Evolutionary conservation across 2,329 filamentous ascomycete genomes (phyloP), one percentile per base, ranked within the genome.

Genomic region (Penicillium sp.): DNA sequence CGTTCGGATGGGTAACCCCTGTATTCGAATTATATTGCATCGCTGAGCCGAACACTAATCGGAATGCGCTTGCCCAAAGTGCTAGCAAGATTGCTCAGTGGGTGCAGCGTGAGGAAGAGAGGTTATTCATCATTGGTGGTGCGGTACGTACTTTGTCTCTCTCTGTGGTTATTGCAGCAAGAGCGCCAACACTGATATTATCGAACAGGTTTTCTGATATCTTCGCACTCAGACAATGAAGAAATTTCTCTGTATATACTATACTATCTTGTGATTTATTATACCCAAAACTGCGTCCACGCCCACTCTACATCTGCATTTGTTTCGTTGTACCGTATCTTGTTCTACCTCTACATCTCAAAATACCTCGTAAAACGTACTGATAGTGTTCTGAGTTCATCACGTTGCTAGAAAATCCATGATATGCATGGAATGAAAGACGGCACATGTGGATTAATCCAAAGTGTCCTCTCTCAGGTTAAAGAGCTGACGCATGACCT

Each of bases 121-220:
- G 94, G 57, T 79, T 97, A 6, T 99, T 99, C 71, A 96, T 99
- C 59, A 94, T 99, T 70, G 94, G 94, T 1, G 96, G 94, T n/a
- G 94, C 93, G 43, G 93, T 97, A 66, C 61, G 75, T 72, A 43
- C 31, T 44, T 42, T 21, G 15, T 21, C 4, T 33, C 10, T 35
- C 6, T 36, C n/a, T 0, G 1, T 25, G 10, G 17, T 4, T 5
- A 31, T 13, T 15, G 12, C 5, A 23, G 10, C 8, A 19, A 45
- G 21, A 35, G 31, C 19, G 17, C 33, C n/a, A 43, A 35, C 1
- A 38, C 42, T 65, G 19, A 67, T 45, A 8, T 33, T 31, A 17
- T 35, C 17, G 1, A 48, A 12, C 44, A 69, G 67, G 66, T 69
- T 36, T 69, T 69, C 54, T 68, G 15, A 47, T 39, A 10, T 12